These are phyloP conservation scores for Agaricales sp. DNA, from an alignment of 1,284 basidiomycete species.

Conservation along the genomic window DNA sequence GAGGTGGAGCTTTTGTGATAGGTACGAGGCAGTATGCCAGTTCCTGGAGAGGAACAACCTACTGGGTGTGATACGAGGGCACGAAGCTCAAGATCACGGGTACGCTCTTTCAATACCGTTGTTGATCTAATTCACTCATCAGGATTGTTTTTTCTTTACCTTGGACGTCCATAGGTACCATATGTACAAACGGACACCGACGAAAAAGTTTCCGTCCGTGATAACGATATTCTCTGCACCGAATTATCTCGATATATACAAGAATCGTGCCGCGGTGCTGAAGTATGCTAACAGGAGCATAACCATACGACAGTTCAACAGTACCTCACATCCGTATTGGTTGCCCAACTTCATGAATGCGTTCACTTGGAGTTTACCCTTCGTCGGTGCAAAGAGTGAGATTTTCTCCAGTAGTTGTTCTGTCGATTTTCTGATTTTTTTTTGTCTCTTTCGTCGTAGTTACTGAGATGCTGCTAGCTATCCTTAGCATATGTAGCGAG, in stretches of 20 bases:
- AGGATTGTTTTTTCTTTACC: constrained; percentile 3
- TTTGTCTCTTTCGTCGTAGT: constrained; percentile 43
- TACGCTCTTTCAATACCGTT: too few relatives aligned
- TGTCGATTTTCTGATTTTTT: constrained; percentile 1
- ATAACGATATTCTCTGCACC: constrained; percentile 97
- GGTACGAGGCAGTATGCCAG: constrained; percentile 87
- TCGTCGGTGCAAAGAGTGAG: constrained; percentile 95
- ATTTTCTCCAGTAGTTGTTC: constrained; percentile 12
- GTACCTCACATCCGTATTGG: constrained; percentile 84
- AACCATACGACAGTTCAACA: constrained; percentile 96
- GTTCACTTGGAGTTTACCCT: constrained; percentile 98
- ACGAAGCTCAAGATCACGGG: constrained; percentile 97
- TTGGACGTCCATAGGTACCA: constrained; percentile 79
- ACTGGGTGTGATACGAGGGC: constrained; percentile 90
- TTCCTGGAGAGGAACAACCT: constrained; percentile 92
- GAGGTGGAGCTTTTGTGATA: too few relatives aligned
- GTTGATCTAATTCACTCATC: neutral
- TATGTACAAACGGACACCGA: constrained; percentile 91
- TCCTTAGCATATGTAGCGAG: constrained; percentile 88
- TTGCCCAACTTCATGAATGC: constrained; percentile 99
- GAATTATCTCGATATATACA: constrained; percentile 94
- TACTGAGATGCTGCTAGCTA: constrained; percentile 94
- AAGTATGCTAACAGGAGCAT: constrained; percentile 99
- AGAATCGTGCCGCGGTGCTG: constrained; percentile 93
- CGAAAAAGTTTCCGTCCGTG: constrained; percentile 86